Evolutionary conservation across 768 basidiomycete genomes (phyloP).

Genomic region (Panellus pusillus): DNA sequence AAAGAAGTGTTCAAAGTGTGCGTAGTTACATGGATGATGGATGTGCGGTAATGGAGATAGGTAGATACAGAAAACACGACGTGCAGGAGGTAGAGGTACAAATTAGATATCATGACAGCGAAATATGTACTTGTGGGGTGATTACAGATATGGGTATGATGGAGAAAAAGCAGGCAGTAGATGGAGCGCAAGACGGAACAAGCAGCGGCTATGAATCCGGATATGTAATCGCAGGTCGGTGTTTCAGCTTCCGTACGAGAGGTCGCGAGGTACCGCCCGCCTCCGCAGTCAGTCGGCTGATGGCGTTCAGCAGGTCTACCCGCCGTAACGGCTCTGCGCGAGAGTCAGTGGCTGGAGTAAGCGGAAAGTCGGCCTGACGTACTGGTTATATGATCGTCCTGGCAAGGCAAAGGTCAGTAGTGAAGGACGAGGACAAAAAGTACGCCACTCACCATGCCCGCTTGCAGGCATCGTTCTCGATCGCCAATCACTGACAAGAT

Average conservation of each 20-base stretch:
- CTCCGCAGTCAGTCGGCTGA: slow-evolving; percentile 76
- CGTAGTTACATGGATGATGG: too few species aligned
- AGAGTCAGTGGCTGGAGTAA: slow-evolving; percentile 7
- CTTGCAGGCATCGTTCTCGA: slow-evolving; percentile 70
- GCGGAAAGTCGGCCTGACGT: slow-evolving; percentile 27
- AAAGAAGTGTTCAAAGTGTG: too few species aligned
- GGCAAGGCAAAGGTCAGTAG: not conserved
- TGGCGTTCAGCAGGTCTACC: slow-evolving; percentile 77
- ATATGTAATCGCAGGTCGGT: slow-evolving; percentile 8
- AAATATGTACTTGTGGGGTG: too few species aligned
- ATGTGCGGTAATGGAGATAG: not conserved
- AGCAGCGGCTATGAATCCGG: slow-evolving; percentile 14
- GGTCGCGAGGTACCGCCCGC: slow-evolving; percentile 43
- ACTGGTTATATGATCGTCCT: slow-evolving; percentile 53
- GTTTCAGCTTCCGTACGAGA: slow-evolving; percentile 22
- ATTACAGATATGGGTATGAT: too few species aligned
- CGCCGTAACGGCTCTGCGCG: slow-evolving; percentile 72
- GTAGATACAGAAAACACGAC: not conserved
- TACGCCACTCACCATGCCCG: slow-evolving; percentile 51
- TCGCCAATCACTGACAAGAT: slow-evolving; percentile 77
- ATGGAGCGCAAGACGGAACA: not conserved
- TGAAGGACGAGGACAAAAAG: not conserved
- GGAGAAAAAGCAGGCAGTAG: not conserved
- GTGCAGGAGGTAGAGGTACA: too few species aligned
- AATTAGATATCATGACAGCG: too few species aligned